Conservation (phyloP, 179 eudicot species). For the Patellifolia procumbens region DNA sequence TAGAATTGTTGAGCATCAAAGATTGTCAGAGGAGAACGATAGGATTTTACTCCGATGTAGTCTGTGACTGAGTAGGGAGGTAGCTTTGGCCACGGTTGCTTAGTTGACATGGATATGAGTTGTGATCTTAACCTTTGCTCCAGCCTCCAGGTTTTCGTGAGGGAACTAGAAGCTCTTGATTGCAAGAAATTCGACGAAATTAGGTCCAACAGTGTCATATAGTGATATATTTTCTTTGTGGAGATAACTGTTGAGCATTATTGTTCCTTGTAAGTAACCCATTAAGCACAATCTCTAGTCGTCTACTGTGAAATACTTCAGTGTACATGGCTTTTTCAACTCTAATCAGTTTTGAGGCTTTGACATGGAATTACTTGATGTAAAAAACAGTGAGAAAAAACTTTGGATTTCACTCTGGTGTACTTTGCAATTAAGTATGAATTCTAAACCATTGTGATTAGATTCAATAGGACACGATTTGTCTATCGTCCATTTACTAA, state of each 20-base stretch:
- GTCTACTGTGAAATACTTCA: neutral
- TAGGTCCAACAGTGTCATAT: slow-evolving; percentile 1
- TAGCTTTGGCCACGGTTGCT: neutral
- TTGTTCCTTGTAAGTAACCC: neutral
- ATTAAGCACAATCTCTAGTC: neutral
- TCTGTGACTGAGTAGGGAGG: slow-evolving; percentile 50
- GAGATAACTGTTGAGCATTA: neutral
- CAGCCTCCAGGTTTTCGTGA: slow-evolving; percentile 6
- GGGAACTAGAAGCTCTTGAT: neutral
- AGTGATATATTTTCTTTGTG: neutral
- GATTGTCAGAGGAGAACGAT: slow-evolving; percentile 91
- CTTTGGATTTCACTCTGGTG: neutral
- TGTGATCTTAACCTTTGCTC: neutral
- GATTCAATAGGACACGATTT: too few species aligned
- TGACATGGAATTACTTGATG: neutral
- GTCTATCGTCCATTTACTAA: too few species aligned
- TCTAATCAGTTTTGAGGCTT: neutral
- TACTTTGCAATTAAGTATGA: neutral
- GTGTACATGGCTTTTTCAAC: neutral
- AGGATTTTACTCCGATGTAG: slow-evolving; percentile 87
- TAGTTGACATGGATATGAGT: neutral
- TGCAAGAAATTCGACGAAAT: slow-evolving; percentile 5
- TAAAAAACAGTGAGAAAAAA: neutral
- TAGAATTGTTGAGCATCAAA: slow-evolving; percentile 66
- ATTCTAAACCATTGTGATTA: neutral